phyloP scores from a whole-genome alignment of 2,329 filamentous ascomycete species.

The Cladosporium sp. region DNA sequence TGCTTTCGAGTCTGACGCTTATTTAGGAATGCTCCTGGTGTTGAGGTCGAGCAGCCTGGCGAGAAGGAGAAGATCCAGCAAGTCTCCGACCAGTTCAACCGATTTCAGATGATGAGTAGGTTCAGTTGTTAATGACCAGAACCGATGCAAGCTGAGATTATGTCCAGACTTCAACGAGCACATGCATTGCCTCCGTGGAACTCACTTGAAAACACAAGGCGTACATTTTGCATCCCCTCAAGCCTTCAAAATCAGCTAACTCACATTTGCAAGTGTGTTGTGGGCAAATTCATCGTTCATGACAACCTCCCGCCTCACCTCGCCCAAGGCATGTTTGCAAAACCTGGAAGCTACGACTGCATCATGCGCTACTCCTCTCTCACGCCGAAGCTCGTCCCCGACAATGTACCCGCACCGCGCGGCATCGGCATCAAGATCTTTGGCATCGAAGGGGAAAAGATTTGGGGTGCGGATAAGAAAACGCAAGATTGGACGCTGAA shows the following conservation, averaged over 20 bases:
- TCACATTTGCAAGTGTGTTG: conserved; percentile 21
- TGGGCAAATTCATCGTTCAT: conserved; percentile 30
- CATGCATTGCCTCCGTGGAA: conserved; percentile 34
- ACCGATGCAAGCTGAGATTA: not conserved
- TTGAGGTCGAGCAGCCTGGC: conserved; percentile 28
- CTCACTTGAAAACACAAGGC: conserved; percentile 33
- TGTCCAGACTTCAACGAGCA: conserved; percentile 33
- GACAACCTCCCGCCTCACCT: conserved; percentile 32
- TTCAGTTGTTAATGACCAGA: not conserved
- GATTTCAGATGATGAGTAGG: conserved; percentile 35
- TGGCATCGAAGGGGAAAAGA: conserved; percentile 32
- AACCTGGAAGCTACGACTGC: conserved; percentile 31
- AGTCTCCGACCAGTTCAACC: conserved; percentile 34
- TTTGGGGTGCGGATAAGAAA: conserved; percentile 32
- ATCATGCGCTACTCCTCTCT: conserved; percentile 36
- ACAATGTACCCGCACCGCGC: conserved; percentile 33
- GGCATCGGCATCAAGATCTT: conserved; percentile 35
- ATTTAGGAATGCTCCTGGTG: conserved; percentile 30
- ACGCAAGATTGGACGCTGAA: conserved; percentile 33
- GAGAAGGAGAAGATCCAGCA: conserved; percentile 34
- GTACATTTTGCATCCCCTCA: conserved; percentile 15
- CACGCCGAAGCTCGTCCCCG: conserved; percentile 33
- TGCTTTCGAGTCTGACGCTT: not conserved
- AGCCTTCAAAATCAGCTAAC: too few relatives aligned
- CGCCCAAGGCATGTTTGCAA: conserved; percentile 34